Base-by-base conservation (phyloP, 2,329 filamentous ascomycete species). In the Dactylellina parvicollis region DNA sequence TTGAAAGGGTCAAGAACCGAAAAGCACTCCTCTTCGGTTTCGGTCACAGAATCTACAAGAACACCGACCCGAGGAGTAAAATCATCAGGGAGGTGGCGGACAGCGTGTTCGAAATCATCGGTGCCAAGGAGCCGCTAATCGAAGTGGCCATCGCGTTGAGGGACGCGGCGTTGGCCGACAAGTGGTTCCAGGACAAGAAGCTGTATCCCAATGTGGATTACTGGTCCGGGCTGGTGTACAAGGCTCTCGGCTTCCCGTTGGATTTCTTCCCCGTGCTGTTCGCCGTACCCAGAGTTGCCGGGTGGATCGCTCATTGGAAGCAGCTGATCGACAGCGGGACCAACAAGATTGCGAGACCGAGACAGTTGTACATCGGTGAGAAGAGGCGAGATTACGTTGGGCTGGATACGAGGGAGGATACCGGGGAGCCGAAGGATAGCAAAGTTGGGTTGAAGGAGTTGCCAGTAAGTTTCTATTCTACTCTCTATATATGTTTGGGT, bases 41-140 rank as follows among this genome's bases (percentile, higher is more conserved):
- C 76, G 85, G 85, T 3, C 85, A 87, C 79, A 82, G 84, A 20
- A 82, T 85, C 22, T 86, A 86, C 79, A 83, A 85, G 76, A 85
- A 84, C 75, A 82, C 84, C 0, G 85, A 86, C 73, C 85, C 85
- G 3, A 82, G 85, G 2, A 83, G 82, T 9, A 84, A 81, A 4
- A 83, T 83, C 32, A 85, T 86, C 72, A 80, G 82, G 3, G 78
- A 82, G 73, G 81, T 85, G 0, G 83, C 84, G 30, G 83, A 85
- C 60, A 80, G 83, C 71, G 83, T 85, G 18, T 85, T 85, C 77
- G 78, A 80, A 46, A 83, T 84, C 24, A 84, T 83, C 0, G 83
- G 83, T 3, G 46, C 60, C 46, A 80, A 83, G n/a, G 85, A 85
- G 79, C 80, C 83, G 77, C 80, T 85, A 4, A 82, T 85, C 38